Percentiles rank a stretch among this genome's conserved stretches.
phyloP scores from a whole-genome alignment of 1,139 yeast species.

The Hyphopichia buzzinii region DNA sequence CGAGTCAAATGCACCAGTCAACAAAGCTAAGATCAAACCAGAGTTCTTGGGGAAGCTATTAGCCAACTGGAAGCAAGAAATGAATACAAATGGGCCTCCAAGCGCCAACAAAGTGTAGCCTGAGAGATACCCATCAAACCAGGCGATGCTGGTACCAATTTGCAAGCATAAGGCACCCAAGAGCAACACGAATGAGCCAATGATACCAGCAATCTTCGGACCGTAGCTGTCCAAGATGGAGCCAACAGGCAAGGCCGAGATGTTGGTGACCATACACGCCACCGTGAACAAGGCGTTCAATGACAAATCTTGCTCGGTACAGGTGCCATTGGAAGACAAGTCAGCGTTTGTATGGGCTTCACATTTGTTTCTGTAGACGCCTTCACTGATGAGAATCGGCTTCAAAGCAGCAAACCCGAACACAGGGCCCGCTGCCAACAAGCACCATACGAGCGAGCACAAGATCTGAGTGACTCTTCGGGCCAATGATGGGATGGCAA shows the following conservation, averaged over 20 bases:
- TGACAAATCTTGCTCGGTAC: slow-evolving; percentile 75
- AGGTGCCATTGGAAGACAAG: slow-evolving; percentile 29
- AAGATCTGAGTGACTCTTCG: slow-evolving; percentile 25
- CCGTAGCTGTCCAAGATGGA: slow-evolving; percentile 74
- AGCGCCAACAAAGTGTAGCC: slow-evolving; percentile 44
- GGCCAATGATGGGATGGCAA: slow-evolving; percentile 13
- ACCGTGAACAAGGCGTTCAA: slow-evolving; percentile 79
- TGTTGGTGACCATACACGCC: slow-evolving; percentile 86
- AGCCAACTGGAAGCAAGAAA: slow-evolving; percentile 47
- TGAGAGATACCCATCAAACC: slow-evolving; percentile 35
- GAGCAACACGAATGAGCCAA: slow-evolving; percentile 61
- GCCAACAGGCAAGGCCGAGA: slow-evolving; percentile 80
- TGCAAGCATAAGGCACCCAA: slow-evolving; percentile 52
- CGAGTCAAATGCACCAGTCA: slow-evolving; percentile 44
- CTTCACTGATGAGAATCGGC: slow-evolving; percentile 73
- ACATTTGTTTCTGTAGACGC: slow-evolving; percentile 70
- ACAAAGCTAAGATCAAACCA: slow-evolving; percentile 40
- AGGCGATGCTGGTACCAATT: slow-evolving; percentile 22
- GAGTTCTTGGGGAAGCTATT: slow-evolving; percentile 44
- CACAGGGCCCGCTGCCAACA: slow-evolving; percentile 88
- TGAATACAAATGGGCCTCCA: slow-evolving; percentile 48
- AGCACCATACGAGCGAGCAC: slow-evolving; percentile 84
- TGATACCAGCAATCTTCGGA: slow-evolving; percentile 73
- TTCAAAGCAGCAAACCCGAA: slow-evolving; percentile 95
- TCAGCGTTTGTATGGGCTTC: slow-evolving; percentile 11